Evolutionary conservation across 208 protist species (phyloP), one percentile per base, ranked within the genome.

Genomic region (Endotrypanum monterogeii): DNA sequence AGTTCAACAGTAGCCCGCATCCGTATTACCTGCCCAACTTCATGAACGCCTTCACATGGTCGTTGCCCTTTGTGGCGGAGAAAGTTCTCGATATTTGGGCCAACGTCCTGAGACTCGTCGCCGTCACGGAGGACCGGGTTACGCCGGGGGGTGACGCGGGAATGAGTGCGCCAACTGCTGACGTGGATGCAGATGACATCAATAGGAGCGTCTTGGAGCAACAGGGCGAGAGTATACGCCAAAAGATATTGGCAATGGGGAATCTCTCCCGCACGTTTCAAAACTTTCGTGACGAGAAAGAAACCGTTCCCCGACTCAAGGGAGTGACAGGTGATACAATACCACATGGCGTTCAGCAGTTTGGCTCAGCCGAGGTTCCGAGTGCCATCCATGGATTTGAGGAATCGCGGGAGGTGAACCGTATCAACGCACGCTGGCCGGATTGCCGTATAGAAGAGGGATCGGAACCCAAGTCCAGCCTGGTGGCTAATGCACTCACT

Each of bases 11-110:
- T 67, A 91, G 85, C 60, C 94, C 89, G 0, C 98, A 99, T 83
- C 98, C 98, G 12, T 99, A 99, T 84, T 99, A 98, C 87, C 87
- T 99, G 41, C 98, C 98, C 56, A 99, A 99, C 81, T 99, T 99
- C 79, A 98, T 99, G 88, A 97, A 99, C 82, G 98, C 98, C 62
- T 99, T 99, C 74, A 93, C 91, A 14, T 99, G 96, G 97, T 99
- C 97, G 5, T 83, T 99, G 46, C 98, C 98, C 3, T 99, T 99
- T 79, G 97, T 99, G 0, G 96, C 90, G 4, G 98, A 99, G 76
- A 99, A 99, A 79, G 76, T 97, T 16, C 84, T 88, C 16, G 95
- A 98, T 67, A 96, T 98, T 61, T 85, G 96, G 57, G 81, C 92
- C 4, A 89, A 86, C 48, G 80, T 98, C 2, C 76, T 97, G 52